Evolutionary conservation across 2,329 filamentous ascomycete species (phyloP), one percentile per base, ranked within the genome.

Genomic region (Hymenoscyphus linearis): DNA sequence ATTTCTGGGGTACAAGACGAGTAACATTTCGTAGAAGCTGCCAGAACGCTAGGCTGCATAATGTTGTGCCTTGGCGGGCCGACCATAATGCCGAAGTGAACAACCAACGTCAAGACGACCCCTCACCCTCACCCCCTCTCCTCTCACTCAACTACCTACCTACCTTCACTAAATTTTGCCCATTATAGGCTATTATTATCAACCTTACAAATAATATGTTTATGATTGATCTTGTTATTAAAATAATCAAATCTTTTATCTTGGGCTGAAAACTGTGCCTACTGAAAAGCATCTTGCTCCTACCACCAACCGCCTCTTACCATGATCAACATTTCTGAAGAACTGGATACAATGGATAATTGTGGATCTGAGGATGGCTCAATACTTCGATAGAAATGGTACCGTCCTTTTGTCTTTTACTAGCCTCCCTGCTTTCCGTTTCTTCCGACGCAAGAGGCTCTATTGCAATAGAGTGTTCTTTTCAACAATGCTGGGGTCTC

Each of bases 401-500:
- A 25, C 12, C 10, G 25, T 25, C 13, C 2, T 25, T 3, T 25
- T 4, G 3, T 18, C 9, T 13, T 4, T 10, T 12, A 22, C 22
- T 10, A 50, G 13, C 7, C 18, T n/a, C n/a, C n/a, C n/a, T n/a
- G n/a, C n/a, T n/a, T n/a, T n/a, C n/a, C n/a, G n/a, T n/a, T n/a
- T n/a, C n/a, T n/a, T n/a, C n/a, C n/a, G n/a, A n/a, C n/a, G n/a
- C n/a, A n/a, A n/a, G n/a, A n/a, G n/a, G n/a, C n/a, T n/a, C n/a
- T n/a, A n/a, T 73, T 1, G 53, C 64, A 0, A 66, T 67, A 52
- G 76, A 79, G 65, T 65, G 73, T 77, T 2, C 69, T 79, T 0
- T 76, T 70, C 63, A 73, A 75, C 62, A 75, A 75, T 61, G 75
- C 75, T 16, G 73, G 72, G 16, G 70, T 78, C 16, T 74, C 73